These are phyloP conservation scores for Friedmanniomyces simplex DNA, from an alignment of 495 filamentous ascomycete species.

Conservation along the genomic window DNA sequence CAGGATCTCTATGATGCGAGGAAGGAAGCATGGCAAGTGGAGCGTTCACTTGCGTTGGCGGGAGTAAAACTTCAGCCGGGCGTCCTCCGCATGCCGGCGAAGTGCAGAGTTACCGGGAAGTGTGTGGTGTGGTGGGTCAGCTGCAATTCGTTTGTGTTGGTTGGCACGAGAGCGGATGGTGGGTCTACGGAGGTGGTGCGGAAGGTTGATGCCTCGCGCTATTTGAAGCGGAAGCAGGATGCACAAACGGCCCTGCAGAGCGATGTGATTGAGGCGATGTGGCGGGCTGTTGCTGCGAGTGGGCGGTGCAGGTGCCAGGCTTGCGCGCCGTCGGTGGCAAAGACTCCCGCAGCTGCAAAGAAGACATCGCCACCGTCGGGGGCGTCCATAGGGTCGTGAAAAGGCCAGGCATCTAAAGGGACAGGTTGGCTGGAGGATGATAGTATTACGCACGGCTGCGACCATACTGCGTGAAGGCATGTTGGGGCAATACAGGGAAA, in stretches of 20 bases:
- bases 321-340: too few relatives aligned
- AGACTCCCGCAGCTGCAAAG: too few relatives aligned
- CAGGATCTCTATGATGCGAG: neutral
- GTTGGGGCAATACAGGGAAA: too few relatives aligned
- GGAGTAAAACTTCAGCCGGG: neutral
- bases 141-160: neutral
- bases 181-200: neutral
- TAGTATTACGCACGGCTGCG: too few relatives aligned
- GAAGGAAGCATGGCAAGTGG: neutral
- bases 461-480: too few relatives aligned
- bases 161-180: neutral
- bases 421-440: too few relatives aligned
- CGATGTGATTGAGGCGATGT: neutral
- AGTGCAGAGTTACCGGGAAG: neutral
- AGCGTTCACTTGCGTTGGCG: neutral
- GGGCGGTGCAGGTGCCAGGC: neutral
- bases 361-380: too few relatives aligned
- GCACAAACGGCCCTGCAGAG: neutral
- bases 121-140: neutral
- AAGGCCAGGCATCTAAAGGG: neutral
- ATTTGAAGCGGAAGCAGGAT: neutral
- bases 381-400: neutral
- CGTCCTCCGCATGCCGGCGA: neutral
- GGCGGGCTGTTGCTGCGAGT: neutral
- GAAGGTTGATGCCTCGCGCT: neutral